Evolutionary conservation across 768 basidiomycete genomes (phyloP), one percentile per base, ranked within the genome.

Genomic region (Amylocystis lapponica): DNA sequence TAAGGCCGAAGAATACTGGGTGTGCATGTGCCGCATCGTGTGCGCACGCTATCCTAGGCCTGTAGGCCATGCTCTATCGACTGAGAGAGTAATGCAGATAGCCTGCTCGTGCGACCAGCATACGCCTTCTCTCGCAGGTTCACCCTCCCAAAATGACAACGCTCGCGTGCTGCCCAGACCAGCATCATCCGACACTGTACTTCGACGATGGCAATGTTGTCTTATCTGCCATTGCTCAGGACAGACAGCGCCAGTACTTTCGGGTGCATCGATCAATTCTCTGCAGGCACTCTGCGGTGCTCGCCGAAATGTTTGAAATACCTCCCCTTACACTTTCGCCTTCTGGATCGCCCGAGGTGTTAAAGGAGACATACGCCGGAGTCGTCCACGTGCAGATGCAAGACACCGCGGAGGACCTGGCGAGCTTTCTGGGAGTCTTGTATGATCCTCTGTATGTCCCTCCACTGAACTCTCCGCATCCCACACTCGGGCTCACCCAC

Each of bases 151-250:
- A n/a, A n/a, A n/a, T n/a, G n/a, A n/a, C n/a, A n/a, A n/a, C n/a
- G n/a, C n/a, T n/a, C n/a, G n/a, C n/a, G n/a, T n/a, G n/a, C n/a
- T n/a, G n/a, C n/a, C 29, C 39, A 25, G 42, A 36, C 14, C 43
- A 46, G 30, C 56, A 56, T 39, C 51, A 63, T 43, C 54, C 55
- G 2, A 32, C 52, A 13, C 54, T 65, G 4, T 65, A 63, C 48
- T 57, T 55, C 39, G 48, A 54, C 23, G 64, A 65, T 42, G 64
- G 64, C 19, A 64, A 60, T 43, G 50, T 64, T 31, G 55, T 65
- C 11, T 44, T 65, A 16, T 60, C 56, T 16, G 61, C 58, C 8
- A 39, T 47, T 14, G 45, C 45, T 3, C 36, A 47, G 23, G 38
- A 49, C 19, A 42, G 47, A 16, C 6, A 38, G 10, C 51, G 49